Evolutionary conservation across 2,329 filamentous ascomycete genomes (phyloP), one percentile per base, ranked within the genome.

Genomic region (Stromatinia cepivora): DNA sequence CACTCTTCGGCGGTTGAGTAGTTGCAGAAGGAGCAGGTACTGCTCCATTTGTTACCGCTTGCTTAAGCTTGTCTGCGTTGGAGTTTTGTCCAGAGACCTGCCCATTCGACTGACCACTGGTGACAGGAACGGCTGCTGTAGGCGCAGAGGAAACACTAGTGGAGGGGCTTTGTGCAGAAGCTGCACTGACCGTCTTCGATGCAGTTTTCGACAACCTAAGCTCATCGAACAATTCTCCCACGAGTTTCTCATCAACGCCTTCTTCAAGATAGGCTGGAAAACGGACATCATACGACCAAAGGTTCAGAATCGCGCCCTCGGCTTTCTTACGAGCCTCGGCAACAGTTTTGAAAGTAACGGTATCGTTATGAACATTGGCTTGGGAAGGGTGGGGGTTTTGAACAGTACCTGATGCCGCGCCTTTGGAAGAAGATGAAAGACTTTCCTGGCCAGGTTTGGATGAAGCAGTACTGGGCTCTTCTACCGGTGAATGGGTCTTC

Each of bases 191-290:
- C 34, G 69, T 65, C 31, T 71, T 73, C 74, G 72, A 56, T 76
- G 71, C 63, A 34, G 78, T 48, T 77, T 75, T 63, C 72, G 75
- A 39, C 5, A 93, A 82, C 4, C 89, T 88, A 4, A 95, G 81
- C 28, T 92, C 89, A 36, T 84, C 81, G 75, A 93, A 95, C 1
- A 95, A 82, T 42, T 81, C 78, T 69, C 84, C 85, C 48, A 97
- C 80, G 15, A 93, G 77, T 1, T 79, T 79, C 48, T 86, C 83
- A 73, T 93, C 86, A 54, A 94, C 84, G 0, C 92, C 91, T 78
- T 94, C 91, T 15, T 88, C 84, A 17, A 94, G 82, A 69, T 94
- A 89, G 70, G 92, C 86, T 67, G 90, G 84, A 76, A 90, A 97
- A 28, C 87, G 87, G 70, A 96, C 87, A 62, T 92, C 90, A 70